These are phyloP conservation scores for Phanerochaete carnosa DNA, from an alignment of 768 basidiomycete species.

Conservation along the genomic window DNA sequence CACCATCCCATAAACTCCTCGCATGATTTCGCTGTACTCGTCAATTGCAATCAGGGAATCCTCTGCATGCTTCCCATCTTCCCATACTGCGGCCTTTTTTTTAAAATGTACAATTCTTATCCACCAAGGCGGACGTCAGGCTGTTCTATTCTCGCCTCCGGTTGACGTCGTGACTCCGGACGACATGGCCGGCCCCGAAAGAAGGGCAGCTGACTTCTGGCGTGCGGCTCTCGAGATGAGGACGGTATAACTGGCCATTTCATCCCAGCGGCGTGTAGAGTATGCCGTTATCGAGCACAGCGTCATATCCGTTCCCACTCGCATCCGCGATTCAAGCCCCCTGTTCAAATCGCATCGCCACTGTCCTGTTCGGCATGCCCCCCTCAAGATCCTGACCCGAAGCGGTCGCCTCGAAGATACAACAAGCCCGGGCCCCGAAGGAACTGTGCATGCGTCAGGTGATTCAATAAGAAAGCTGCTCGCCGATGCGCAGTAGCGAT, in stretches of 20 bases:
- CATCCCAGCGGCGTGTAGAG: conserved; percentile 21
- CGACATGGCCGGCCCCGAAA: conserved; percentile 17
- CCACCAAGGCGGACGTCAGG: too few species aligned
- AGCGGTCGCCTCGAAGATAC: conserved; percentile 16
- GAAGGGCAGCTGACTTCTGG: conserved; percentile 12
- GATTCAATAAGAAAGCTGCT: conserved; percentile 21
- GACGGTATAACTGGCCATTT: conserved; percentile 24
- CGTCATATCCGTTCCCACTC: conserved; percentile 23
- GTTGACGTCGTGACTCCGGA: conserved; percentile 10
- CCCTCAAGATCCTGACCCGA: conserved; percentile 25
- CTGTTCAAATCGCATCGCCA: conserved; percentile 18
- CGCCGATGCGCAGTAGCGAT: conserved; percentile 22
- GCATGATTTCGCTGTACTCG: conserved; percentile 1
- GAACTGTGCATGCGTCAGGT: conserved; percentile 23
- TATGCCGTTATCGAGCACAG: conserved; percentile 8
- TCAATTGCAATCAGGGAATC: conserved; percentile 19
- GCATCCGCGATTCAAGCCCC: conserved; percentile 10
- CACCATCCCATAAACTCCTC: neutral
- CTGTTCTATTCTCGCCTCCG: conserved; percentile 13
- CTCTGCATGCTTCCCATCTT: conserved; percentile 18
- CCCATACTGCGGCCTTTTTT: conserved; percentile 16
- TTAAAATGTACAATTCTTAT: too few species aligned
- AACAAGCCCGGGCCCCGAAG: conserved; percentile 16
- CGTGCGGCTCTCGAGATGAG: conserved; percentile 9
- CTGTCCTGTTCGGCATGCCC: conserved; percentile 15